Percentiles rank a stretch among this genome's conserved stretches.
Evolutionary conservation across 768 basidiomycete species (phyloP).

Genomic region (Boletus huronensis): DNA sequence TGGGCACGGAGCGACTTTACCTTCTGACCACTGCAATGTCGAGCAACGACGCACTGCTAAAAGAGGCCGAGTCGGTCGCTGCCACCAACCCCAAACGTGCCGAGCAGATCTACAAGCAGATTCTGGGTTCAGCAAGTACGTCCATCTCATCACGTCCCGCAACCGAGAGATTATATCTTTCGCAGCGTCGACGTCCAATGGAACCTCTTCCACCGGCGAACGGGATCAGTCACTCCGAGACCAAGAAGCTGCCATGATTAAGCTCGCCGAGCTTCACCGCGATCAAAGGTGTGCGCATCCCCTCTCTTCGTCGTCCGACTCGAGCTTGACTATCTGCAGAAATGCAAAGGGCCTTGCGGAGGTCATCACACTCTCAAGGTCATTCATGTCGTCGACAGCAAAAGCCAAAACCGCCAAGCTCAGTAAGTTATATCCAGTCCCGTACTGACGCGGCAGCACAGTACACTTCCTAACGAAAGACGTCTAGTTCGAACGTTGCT

Average conservation of each 20-base stretch:
- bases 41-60: constrained; percentile 22
- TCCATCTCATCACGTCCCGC: background rate
- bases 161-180: background rate
- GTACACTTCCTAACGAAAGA: background rate
- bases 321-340: constrained; percentile 38
- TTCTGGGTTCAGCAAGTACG: constrained; percentile 45
- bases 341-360: constrained; percentile 83
- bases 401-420: constrained; percentile 98
- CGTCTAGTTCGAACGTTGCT: constrained; percentile 84
- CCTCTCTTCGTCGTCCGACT: background rate
- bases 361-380: constrained; percentile 77
- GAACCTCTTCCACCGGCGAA: constrained; percentile 35
- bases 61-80: constrained; percentile 50
- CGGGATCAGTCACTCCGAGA: constrained; percentile 62
- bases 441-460: background rate
- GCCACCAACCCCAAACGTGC: constrained; percentile 55
- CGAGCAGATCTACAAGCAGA: constrained; percentile 71
- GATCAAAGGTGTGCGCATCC: constrained; percentile 65
- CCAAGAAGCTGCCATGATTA: constrained; percentile 82
- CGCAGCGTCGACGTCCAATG: constrained; percentile 34
- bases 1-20: background rate
- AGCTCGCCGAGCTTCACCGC: constrained; percentile 82
- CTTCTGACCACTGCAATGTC: constrained; percentile 18
- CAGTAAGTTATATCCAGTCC: constrained; percentile 42
- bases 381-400: constrained; percentile 90